A percentile compares a stretch with the other conserved stretches of the same genome.
phyloP scores from a whole-genome alignment of 129 eudicot species.

The Saussurea involucrata region DNA sequence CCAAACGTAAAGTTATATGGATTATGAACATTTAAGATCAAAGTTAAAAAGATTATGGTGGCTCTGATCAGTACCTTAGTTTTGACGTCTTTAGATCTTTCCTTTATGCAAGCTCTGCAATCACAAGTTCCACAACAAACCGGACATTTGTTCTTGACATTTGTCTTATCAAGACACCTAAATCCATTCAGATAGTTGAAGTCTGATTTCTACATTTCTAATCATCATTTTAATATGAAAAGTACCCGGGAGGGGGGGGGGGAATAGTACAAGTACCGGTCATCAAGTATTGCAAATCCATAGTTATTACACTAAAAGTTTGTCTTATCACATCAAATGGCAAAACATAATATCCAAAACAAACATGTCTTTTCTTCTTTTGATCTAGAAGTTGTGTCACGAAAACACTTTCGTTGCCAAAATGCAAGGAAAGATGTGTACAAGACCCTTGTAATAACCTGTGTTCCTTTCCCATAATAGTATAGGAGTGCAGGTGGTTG shows the following conservation, averaged over 20 bases:
- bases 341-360: background rate
- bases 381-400: background rate
- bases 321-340: background rate
- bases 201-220: background rate
- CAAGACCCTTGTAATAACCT: no score
- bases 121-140: slow-evolving; percentile 70
- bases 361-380: background rate
- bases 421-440: background rate
- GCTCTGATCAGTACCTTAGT: slow-evolving; percentile 40
- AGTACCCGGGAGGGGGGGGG: background rate
- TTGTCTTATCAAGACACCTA: slow-evolving; percentile 63
- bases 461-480: no score
- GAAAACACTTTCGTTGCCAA: background rate
- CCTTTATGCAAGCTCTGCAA: slow-evolving; percentile 58
- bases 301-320: background rate
- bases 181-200: slow-evolving; percentile 16
- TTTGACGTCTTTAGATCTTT: slow-evolving; percentile 35
- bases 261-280: no score
- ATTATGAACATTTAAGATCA: background rate
- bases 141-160: slow-evolving; percentile 61
- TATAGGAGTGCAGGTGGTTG: no score
- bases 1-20: background rate
- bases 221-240: background rate
- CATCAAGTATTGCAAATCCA: background rate
- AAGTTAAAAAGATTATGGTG: background rate